Percentiles rank a stretch among this genome's conserved stretches.
These are phyloP conservation scores for Xylaria sp. DNA, from an alignment of 2,329 filamentous ascomycete species.

Conservation along the genomic window DNA sequence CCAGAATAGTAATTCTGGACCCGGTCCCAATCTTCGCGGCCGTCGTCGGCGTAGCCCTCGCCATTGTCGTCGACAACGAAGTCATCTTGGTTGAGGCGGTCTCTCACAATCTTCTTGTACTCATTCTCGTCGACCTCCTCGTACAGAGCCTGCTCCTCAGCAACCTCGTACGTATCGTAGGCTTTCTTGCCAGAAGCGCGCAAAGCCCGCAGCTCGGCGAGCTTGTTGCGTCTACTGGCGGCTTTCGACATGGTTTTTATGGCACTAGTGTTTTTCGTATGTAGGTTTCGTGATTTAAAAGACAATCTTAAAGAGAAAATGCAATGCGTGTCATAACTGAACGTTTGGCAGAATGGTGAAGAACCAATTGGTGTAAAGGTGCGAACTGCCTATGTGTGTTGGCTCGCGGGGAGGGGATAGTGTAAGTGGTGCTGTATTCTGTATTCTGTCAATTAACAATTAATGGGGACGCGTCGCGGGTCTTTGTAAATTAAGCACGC, in stretches of 20 bases:
- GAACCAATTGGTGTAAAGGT: slow-evolving; percentile 11
- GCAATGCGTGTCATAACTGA: slow-evolving; percentile 12
- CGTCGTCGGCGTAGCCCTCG: slow-evolving; percentile 95
- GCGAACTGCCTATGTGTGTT: slow-evolving; percentile 3
- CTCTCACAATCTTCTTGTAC: slow-evolving; percentile 95
- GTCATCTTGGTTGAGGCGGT: slow-evolving; percentile 90
- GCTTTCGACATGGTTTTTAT: slow-evolving; percentile 54
- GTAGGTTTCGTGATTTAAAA: background rate
- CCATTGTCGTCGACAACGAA: slow-evolving; percentile 99
- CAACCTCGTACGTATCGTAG: slow-evolving; percentile 85
- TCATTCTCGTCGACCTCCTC: slow-evolving; percentile 96
- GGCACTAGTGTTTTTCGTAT: slow-evolving; percentile 5
- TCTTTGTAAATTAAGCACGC: slow-evolving; percentile 32
- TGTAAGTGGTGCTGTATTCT: background rate
- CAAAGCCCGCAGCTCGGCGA: slow-evolving; percentile 84
- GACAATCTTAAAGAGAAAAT: slow-evolving; percentile 1
- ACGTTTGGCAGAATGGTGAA: background rate
- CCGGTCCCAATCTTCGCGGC: slow-evolving; percentile 92
- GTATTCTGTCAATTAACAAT: slow-evolving; percentile 23
- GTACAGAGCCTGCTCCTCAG: slow-evolving; percentile 86
- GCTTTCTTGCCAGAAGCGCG: slow-evolving; percentile 91
- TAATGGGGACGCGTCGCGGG: slow-evolving; percentile 45
- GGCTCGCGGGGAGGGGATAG: slow-evolving; percentile 1
- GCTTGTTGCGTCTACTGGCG: slow-evolving; percentile 59
- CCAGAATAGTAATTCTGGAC: slow-evolving; percentile 74